Base-by-base conservation (phyloP, 2,329 filamentous ascomycete species). In the Colletotrichum graminicola region DNA sequence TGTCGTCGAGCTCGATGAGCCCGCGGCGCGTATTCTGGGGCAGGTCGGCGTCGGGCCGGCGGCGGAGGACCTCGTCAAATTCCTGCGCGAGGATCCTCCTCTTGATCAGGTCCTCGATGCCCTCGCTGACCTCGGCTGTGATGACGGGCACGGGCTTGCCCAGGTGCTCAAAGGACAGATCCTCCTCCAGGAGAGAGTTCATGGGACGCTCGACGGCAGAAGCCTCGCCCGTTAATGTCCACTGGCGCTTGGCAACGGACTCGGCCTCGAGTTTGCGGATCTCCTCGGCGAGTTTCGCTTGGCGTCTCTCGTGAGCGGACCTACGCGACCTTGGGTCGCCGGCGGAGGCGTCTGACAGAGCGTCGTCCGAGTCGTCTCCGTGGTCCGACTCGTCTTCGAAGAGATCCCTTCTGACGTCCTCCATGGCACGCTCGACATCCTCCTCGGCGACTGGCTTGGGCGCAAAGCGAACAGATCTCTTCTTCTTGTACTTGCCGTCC, bases 111-210 rank as follows among this genome's bases (percentile, higher is more conserved):
- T 93, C 92, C 82, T 99, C 96, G 68, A 99, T 97, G 76, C 91
- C 91, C 80, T 98, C 95, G 65, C 91, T 97, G 51, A 97, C 87
- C 80, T 98, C 95, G 52, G 93, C 92, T 0, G 96, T 98, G 79
- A 98, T 94, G 72, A 98, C 93, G 1, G 95, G 94, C 0, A 98
- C 92, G 0, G 96, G 95, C 80, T 98, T 99, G 78, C 96, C 96
- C 29, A 94, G 90, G 76, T 97, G 91, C 82, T 99, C 96, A 78
- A 98, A 99, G 75, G 98, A 95, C 34, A 99, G 88, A 77, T 98
- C 94, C 82, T 98, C 91, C 79, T 98, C 95, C 1, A 99, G 89
- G 2, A 99, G 88, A 0, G 95, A 98, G 84, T 99, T 98, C 65
- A 94, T 80, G 0, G 96, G 96, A 45, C 96, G 89, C 75, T 96